Evolutionary conservation across 1,139 yeast genomes (phyloP), one percentile per base, ranked within the genome.

Genomic region (Groenewaldozyma auringiensis): DNA sequence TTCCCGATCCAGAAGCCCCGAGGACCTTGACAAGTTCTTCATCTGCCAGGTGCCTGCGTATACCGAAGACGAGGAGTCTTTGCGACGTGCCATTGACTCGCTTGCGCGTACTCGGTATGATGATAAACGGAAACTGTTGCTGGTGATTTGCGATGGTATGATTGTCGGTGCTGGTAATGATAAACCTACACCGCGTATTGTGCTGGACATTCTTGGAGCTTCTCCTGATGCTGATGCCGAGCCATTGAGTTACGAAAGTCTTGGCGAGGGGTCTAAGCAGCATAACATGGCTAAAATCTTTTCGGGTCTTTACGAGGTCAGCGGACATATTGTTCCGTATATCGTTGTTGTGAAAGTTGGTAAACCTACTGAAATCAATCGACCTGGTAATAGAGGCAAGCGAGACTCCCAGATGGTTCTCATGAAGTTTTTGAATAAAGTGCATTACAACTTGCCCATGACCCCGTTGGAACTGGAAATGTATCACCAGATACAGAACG

Each of bases 161-260:
- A 67, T 68, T 57, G 64, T 66, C 18, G 72, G 72, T 50, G 65
- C 70, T 18, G 72, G 72, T 32, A 68, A 69, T 50, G 72, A 68
- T 40, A 56, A 62, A 35, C 68, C 72, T 2, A 68, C 72, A 1
- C 72, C 73, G 9, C 55, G 67, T 40, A 67, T 68, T 42, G 72
- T 69, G 21, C 55, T 68, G 21, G 71, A 68, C 44, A 68, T 68
- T 53, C 56, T 68, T 16, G 73, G 71, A 2, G 60, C 60, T 35
- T 67, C 70, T 3, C 61, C 62, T 9, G 65, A 67, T 40, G 60
- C 60, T 6, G 69, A 67, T 38, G 70, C 72, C 4, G 68, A 65
- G 27, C 68, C 71, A 2, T 53, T 62, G 21, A 57, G 69, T 2
- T 65, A 65, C 47, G 69, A 68, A 43, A 60, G 67, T 34, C 54